phyloP scores from a whole-genome alignment of 805 yeast species.

The Alloascoidea hylecoeti region DNA sequence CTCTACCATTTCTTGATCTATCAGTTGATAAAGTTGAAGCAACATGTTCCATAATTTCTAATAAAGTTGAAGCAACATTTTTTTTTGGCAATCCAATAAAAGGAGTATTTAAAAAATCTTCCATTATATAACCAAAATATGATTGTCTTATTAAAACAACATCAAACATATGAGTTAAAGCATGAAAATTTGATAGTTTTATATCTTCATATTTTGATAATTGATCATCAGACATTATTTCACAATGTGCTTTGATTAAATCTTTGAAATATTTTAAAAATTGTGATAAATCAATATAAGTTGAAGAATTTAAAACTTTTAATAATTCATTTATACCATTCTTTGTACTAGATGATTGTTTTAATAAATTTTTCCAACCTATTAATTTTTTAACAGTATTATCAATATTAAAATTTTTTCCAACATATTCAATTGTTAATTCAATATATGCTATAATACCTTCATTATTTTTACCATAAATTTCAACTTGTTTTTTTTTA shows the following conservation, averaged over 20 bases:
- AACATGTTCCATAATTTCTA: not conserved
- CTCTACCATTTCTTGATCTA: not conserved
- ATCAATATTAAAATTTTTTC: conserved; percentile 51
- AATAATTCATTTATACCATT: no score
- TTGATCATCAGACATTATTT: conserved; percentile 26
- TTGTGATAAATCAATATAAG: conserved; percentile 36
- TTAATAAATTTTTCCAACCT: conserved; percentile 33
- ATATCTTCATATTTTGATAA: conserved; percentile 13
- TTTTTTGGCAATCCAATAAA: not conserved
- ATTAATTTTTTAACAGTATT: conserved; percentile 36
- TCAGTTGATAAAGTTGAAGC: not conserved
- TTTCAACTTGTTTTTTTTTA: not conserved
- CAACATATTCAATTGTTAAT: conserved; percentile 41
- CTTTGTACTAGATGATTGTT: conserved; percentile 22
- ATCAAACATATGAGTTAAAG: conserved; percentile 12
- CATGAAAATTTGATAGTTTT: conserved; percentile 11
- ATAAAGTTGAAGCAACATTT: not conserved
- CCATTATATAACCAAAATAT: not conserved
- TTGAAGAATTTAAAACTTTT: conserved; percentile 31
- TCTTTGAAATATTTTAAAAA: conserved; percentile 28
- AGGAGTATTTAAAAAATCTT: not conserved
- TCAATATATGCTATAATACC: not conserved
- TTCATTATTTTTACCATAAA: not conserved
- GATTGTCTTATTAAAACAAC: conserved; percentile 8
- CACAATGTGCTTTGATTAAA: conserved; percentile 15